Conservation (phyloP, 805 yeast species). For the Yarrowia keelungensis region DNA sequence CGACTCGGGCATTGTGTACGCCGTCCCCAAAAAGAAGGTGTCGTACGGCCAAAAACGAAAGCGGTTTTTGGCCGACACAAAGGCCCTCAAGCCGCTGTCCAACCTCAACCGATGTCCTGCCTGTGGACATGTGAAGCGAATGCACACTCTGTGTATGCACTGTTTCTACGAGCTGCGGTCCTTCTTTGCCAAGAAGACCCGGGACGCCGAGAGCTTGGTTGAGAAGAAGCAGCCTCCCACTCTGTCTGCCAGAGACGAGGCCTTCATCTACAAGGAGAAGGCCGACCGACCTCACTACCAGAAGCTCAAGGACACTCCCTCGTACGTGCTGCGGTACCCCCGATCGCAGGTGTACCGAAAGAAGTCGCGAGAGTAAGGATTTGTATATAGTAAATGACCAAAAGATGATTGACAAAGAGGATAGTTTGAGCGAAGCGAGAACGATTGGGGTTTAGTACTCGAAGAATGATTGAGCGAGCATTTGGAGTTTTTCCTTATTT, state of each 20-base stretch:
- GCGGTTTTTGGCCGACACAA: constrained; percentile 79
- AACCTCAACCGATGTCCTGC: constrained; percentile 91
- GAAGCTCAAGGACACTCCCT: constrained; percentile 26
- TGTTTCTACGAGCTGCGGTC: constrained; percentile 83
- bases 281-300: constrained; percentile 42
- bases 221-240: constrained; percentile 40
- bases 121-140: constrained; percentile 90
- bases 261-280: constrained; percentile 47
- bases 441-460: no score
- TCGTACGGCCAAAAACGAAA: constrained; percentile 87
- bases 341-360: constrained; percentile 28
- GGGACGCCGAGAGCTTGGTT: constrained; percentile 41
- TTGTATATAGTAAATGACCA: constrained; percentile 17
- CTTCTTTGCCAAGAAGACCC: constrained; percentile 61
- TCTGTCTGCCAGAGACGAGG: constrained; percentile 42
- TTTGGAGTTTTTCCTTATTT: no score
- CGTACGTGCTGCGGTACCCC: constrained; percentile 29
- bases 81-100: constrained; percentile 75
- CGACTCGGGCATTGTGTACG: constrained; percentile 72
- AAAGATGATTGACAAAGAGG: no score
- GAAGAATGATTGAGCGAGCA: no score
- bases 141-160: constrained; percentile 90
- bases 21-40: constrained; percentile 93
- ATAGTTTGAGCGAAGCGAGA: no score
- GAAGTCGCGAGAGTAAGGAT: constrained; percentile 7